phyloP scores from a whole-genome alignment of 2,329 filamentous ascomycete species.

The Alternaria incomplexa region DNA sequence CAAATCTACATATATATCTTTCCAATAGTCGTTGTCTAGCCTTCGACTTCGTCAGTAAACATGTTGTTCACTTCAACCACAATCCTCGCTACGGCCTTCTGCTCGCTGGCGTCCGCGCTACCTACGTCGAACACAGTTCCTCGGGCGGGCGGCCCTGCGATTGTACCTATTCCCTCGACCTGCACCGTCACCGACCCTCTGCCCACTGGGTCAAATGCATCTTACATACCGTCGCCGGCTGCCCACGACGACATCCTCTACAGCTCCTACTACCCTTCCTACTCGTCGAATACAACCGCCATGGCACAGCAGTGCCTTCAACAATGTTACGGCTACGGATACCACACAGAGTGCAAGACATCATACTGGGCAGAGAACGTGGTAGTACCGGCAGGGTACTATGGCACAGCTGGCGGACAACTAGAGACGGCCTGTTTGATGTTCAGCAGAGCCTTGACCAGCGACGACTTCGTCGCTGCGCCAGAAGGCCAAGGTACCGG shows the following conservation, averaged over 20 bases:
- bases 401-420: conserved; percentile 38
- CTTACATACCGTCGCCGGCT: conserved; percentile 31
- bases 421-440: conserved; percentile 46
- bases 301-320: conserved; percentile 45
- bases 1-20: neutral
- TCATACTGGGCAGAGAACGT: conserved; percentile 49
- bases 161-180: conserved; percentile 40
- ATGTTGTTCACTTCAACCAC: conserved; percentile 5
- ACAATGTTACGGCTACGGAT: conserved; percentile 52
- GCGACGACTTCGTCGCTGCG: conserved; percentile 39
- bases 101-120: conserved; percentile 6
- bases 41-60: neutral
- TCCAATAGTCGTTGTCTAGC: neutral
- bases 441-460: conserved; percentile 34
- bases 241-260: conserved; percentile 32
- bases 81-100: neutral
- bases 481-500: conserved; percentile 38
- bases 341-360: conserved; percentile 42
- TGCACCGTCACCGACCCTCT: conserved; percentile 45
- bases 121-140: conserved; percentile 1
- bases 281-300: conserved; percentile 31
- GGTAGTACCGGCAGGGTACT: conserved; percentile 42
- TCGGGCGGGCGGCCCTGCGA: conserved; percentile 46
- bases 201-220: conserved; percentile 11
- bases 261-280: conserved; percentile 43